phyloP scores from a whole-genome alignment of 1,284 basidiomycete species.

The Cryptococcus sp. region DNA sequence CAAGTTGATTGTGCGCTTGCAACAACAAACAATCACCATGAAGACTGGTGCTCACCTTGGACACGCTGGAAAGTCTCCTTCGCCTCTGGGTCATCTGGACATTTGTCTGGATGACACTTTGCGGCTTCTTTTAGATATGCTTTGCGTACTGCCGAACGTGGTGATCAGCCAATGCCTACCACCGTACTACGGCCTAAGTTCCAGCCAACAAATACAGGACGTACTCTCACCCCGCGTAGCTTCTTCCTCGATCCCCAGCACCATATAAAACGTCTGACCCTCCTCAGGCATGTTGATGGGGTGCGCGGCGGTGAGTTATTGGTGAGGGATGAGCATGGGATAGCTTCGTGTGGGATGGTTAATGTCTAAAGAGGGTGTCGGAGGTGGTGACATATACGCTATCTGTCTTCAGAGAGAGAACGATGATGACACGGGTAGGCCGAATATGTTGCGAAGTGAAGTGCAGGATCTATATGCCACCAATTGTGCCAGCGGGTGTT shows the following conservation, averaged over 20 bases:
- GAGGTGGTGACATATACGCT: no score
- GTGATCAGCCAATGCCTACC: neutral
- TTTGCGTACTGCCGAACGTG: constrained; percentile 20
- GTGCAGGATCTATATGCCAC: no score
- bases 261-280: constrained; percentile 17
- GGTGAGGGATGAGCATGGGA: no score
- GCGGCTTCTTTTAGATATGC: constrained; percentile 24
- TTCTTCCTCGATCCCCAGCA: constrained; percentile 18
- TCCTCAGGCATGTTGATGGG: neutral
- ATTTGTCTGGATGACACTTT: constrained; percentile 23
- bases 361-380: no score
- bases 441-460: no score
- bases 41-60: constrained; percentile 24
- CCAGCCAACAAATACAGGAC: neutral
- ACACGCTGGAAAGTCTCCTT: constrained; percentile 19
- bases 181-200: neutral
- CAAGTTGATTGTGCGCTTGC: neutral
- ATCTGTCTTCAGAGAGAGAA: no score
- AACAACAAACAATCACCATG: no score
- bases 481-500: no score
- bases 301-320: neutral
- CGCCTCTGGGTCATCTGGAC: constrained; percentile 12
- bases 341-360: no score
- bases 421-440: no score
- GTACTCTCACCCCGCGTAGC: constrained; percentile 17